Conservation (phyloP, 345 rosid species). For the Cardamine resedifolia region DNA sequence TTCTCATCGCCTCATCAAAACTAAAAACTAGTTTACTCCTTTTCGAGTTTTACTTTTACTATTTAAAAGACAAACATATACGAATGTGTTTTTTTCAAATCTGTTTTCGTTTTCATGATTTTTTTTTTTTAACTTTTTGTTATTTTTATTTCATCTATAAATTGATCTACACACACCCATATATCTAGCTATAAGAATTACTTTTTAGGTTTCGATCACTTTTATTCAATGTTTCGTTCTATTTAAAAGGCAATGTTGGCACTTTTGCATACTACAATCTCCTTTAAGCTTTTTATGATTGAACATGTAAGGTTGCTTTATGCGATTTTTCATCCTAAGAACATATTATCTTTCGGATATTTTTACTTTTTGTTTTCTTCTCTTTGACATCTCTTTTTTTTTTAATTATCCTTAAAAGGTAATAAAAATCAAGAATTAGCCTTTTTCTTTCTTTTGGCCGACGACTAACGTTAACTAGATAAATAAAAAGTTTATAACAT, state of each 20-base stretch:
- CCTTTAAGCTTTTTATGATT: constrained; percentile 24
- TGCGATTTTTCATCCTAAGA: constrained; percentile 2
- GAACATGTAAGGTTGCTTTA: constrained; percentile 25
- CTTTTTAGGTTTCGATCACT: constrained; percentile 15
- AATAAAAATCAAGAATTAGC: constrained; percentile 15
- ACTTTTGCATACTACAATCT: constrained; percentile 32
- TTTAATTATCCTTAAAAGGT: constrained; percentile 2
- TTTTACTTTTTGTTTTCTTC: constrained; percentile 8
- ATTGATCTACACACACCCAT: background rate
- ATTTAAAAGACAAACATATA: background rate
- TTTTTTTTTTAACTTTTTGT: background rate
- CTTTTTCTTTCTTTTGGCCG: constrained; percentile 22
- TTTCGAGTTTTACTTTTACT: background rate
- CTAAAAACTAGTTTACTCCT: background rate
- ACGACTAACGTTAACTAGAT: constrained; percentile 15
- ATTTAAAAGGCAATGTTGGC: constrained; percentile 31
- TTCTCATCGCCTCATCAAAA: background rate
- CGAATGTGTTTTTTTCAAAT: background rate
- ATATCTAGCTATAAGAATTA: constrained; percentile 7
- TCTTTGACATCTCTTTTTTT: constrained; percentile 17
- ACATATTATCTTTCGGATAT: constrained; percentile 22
- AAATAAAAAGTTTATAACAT: background rate
- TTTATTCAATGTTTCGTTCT: constrained; percentile 1
- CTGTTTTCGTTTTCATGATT: background rate
- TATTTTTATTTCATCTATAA: background rate